phyloP scores from a whole-genome alignment of 805 yeast species.

The Kuraishia floccosa region DNA sequence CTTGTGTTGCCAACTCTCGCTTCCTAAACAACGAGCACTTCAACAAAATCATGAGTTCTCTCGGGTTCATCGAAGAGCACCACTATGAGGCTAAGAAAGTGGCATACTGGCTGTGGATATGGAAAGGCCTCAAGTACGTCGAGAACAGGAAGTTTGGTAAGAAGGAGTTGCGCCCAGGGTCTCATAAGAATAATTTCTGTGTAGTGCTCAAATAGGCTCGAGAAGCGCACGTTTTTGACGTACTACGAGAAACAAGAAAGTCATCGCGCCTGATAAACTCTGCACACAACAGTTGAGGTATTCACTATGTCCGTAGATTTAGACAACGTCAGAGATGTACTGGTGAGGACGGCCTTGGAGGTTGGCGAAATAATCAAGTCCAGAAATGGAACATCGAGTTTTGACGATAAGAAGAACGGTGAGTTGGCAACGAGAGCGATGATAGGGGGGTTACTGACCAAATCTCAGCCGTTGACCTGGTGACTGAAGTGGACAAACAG shows the following conservation, averaged over 20 bases:
- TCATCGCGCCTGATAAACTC: no score
- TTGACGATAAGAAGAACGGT: constrained; percentile 43
- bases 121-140: constrained; percentile 22
- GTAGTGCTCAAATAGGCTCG: constrained; percentile 18
- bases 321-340: constrained; percentile 20
- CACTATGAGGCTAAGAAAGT: constrained; percentile 58
- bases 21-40: constrained; percentile 43
- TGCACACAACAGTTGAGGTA: no score
- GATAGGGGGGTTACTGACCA: not conserved
- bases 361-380: constrained; percentile 40
- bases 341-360: constrained; percentile 26
- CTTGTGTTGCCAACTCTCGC: constrained; percentile 77
- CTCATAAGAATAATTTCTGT: constrained; percentile 60
- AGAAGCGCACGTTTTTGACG: no score
- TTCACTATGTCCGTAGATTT: constrained; percentile 18
- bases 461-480: constrained; percentile 38
- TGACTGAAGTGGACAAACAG: constrained; percentile 47
- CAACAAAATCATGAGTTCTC: constrained; percentile 30
- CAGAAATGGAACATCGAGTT: constrained; percentile 34
- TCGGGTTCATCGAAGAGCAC: constrained; percentile 46
- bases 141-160: constrained; percentile 20
- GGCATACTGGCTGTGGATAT: constrained; percentile 57
- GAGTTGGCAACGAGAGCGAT: not conserved
- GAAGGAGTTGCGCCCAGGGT: constrained; percentile 43
- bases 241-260: no score